Conservation (phyloP, 176 grass and related monocot species). For the Hordeum marinum region DNA sequence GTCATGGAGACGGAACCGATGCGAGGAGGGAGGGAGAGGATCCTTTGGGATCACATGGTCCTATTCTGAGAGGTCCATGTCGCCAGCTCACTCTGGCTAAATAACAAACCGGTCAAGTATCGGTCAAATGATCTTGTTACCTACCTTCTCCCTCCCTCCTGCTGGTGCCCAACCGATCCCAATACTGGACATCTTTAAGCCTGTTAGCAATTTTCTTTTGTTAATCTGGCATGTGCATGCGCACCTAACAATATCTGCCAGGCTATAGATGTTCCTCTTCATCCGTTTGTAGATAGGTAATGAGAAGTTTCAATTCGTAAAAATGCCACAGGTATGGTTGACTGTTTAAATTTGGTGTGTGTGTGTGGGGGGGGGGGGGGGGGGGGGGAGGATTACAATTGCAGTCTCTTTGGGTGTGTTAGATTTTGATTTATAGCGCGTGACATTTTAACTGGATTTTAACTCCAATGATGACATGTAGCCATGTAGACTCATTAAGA, state of each 20-base stretch:
- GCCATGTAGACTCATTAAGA: background rate
- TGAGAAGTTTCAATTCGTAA: background rate
- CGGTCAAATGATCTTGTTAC: conserved; percentile 45
- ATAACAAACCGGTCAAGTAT: conserved; percentile 49
- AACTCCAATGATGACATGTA: background rate
- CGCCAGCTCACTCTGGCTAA: conserved; percentile 54
- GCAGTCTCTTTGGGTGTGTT: background rate
- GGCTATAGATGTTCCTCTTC: background rate
- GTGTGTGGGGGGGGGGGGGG: no score
- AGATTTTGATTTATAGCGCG: background rate
- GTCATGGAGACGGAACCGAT: conserved; percentile 25
- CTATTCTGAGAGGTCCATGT: conserved; percentile 61
- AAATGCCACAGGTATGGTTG: background rate
- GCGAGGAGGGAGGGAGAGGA: conserved; percentile 29
- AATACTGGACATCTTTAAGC: background rate
- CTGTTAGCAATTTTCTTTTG: conserved; percentile 3
- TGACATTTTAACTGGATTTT: background rate
- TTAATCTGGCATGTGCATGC: background rate
- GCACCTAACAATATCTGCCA: background rate
- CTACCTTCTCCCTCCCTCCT: conserved; percentile 15
- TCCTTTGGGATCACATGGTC: conserved; percentile 63
- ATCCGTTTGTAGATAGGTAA: background rate
- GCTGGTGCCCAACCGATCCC: conserved; percentile 17
- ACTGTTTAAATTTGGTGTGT: background rate
- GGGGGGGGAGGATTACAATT: background rate